Evolutionary conservation across 495 filamentous ascomycete species (phyloP).

Genomic region (Penicillium coffeae): DNA sequence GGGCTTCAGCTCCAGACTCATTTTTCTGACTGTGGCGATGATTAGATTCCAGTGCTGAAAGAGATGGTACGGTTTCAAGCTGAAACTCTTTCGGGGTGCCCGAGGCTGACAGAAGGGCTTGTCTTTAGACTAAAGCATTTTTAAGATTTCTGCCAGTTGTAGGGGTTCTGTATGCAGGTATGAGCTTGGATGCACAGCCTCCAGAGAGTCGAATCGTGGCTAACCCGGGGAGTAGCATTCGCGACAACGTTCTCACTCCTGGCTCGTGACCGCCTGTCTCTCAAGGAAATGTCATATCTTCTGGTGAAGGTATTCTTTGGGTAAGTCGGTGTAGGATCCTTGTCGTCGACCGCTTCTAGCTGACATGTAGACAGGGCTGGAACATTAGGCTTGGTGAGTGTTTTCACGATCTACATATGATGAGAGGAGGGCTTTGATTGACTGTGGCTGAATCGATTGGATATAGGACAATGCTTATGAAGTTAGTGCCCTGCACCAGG

Average conservation of each 20-base stretch:
- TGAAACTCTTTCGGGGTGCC: slow-evolving; percentile 4
- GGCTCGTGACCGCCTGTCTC: slow-evolving; percentile 69
- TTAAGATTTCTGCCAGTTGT: slow-evolving; percentile 89
- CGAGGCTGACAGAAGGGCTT: slow-evolving; percentile 24
- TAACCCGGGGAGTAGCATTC: slow-evolving; percentile 60
- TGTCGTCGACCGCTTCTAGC: slow-evolving; percentile 26
- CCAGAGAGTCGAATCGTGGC: neutral
- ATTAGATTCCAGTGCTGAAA: slow-evolving; percentile 75
- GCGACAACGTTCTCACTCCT: slow-evolving; percentile 88
- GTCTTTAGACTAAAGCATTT: slow-evolving; percentile 75
- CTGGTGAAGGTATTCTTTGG: slow-evolving; percentile 79
- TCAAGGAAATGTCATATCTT: slow-evolving; percentile 79
- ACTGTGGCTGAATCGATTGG: slow-evolving; percentile 48
- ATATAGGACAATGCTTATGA: slow-evolving; percentile 48
- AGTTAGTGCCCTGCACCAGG: slow-evolving; percentile 33
- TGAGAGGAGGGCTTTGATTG: slow-evolving; percentile 19
- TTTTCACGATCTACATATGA: slow-evolving; percentile 9
- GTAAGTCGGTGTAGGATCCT: slow-evolving; percentile 41
- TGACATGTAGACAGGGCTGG: slow-evolving; percentile 54
- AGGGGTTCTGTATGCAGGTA: slow-evolving; percentile 71
- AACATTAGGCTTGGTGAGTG: slow-evolving; percentile 75
- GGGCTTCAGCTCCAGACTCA: slow-evolving; percentile 7
- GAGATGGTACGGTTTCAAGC: slow-evolving; percentile 60
- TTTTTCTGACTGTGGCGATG: slow-evolving; percentile 22
- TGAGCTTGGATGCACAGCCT: slow-evolving; percentile 15